Base-by-base conservation (phyloP, 768 basidiomycete species). In the Cubamyces sp. region DNA sequence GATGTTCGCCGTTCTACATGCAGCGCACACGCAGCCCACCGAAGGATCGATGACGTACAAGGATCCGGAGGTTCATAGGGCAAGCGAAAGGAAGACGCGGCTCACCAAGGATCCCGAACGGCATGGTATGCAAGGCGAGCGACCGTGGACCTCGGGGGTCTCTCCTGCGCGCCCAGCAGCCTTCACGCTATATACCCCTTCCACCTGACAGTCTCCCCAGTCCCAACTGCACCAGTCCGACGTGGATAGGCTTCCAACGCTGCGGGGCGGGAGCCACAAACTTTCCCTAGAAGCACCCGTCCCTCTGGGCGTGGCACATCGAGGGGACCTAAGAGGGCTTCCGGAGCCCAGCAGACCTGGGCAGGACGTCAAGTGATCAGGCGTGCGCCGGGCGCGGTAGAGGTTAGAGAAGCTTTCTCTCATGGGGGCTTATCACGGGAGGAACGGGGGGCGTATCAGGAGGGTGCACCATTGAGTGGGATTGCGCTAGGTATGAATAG, bases 31-130 rank as follows among this genome's bases (percentile, higher is more conserved):
- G 28, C 28, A 8, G 28, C 28, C 28, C 28, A 30, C 28, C 28
- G 28, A 30, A 30, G 28, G 34, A 11, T 34, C 34, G 34, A 34
- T 34, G 34, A 34, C 34, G 34, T 34, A 34, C 34, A 9, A 34
- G 5, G 4, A 5, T 34, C 11, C 34, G 4, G 34, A 9, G 34
- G 1, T 5, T 34, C 34, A 34, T 5, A 34, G 34, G 34, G 34
- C 9, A 1, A 6, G 34, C 28, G 28, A 30, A 30, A 34, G 9
- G 51, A 59, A 25, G 43, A 46, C 15, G 16, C 14, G 15, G 61
- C 73, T 64, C 49, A 77, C 77, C 75, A 51, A 78, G 72, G 37
- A 79, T 78, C 21, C 77, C 77, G 55, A 78, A 75, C 19, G 67
- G 60, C 76, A 78, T 77, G 37, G n/a, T 34, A 15, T 34, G 25